These are phyloP conservation scores for Phallus indusiatus DNA, from an alignment of 768 basidiomycete genomes.

Conservation along the genomic window DNA sequence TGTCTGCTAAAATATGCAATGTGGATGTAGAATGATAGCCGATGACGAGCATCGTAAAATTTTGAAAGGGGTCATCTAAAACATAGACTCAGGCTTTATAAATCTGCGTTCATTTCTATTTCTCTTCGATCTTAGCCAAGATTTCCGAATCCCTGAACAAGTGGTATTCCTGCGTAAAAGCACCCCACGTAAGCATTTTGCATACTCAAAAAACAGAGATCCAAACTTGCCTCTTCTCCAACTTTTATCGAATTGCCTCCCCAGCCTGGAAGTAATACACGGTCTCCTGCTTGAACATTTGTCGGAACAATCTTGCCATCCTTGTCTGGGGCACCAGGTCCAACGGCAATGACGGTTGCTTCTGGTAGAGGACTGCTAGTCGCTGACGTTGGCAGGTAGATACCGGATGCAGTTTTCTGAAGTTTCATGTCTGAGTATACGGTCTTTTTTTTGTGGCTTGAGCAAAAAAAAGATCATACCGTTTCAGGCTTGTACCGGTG, in stretches of 20 bases:
- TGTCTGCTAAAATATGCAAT: no score
- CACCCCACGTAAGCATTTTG: constrained; percentile 2
- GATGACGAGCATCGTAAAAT: no score
- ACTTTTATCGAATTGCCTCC: constrained; percentile 95
- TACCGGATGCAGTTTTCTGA: constrained; percentile 97
- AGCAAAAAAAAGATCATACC: constrained; percentile 37
- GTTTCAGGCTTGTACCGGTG: constrained; percentile 96
- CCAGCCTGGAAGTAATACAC: constrained; percentile 92
- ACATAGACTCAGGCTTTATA: no score
- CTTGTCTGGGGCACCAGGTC: constrained; percentile 89
- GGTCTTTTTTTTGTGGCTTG: neutral
- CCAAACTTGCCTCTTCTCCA: constrained; percentile 76
- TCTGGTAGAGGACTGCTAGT: constrained; percentile 86
- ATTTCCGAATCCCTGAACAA: constrained; percentile 94
- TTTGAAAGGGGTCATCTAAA: no score
- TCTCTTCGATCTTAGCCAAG: constrained; percentile 90
- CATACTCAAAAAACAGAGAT: neutral
- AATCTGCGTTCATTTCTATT: constrained; percentile 11
- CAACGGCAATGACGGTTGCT: constrained; percentile 91
- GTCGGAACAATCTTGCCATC: constrained; percentile 69
- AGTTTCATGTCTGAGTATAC: neutral
- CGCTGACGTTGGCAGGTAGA: constrained; percentile 90
- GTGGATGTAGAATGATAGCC: no score
- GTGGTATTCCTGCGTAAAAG: constrained; percentile 67
- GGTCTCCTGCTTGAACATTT: constrained; percentile 79